phyloP scores from a whole-genome alignment of 2,329 filamentous ascomycete species.

The Microsporum ferrugineum region DNA sequence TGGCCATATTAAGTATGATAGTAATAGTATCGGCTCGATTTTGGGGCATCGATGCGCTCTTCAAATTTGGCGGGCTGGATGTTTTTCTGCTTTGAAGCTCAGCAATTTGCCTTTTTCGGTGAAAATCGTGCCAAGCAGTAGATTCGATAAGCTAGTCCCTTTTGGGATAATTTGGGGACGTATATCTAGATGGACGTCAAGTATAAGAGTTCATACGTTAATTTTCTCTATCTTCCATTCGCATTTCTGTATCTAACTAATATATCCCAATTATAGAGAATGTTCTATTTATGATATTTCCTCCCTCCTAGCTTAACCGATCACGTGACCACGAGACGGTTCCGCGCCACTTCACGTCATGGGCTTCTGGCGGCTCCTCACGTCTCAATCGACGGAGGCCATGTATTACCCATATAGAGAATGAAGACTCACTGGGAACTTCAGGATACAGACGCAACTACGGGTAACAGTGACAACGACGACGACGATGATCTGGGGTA shows the following conservation, averaged over 20 bases:
- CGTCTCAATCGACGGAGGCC: background rate
- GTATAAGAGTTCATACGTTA: background rate
- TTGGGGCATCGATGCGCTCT: background rate
- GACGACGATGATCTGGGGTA: conserved; percentile 37
- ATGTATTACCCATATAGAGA: background rate
- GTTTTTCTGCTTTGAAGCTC: background rate
- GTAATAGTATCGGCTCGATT: background rate
- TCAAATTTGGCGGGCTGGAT: background rate
- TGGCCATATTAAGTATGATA: background rate
- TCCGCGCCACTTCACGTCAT: background rate
- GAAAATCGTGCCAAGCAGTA: background rate
- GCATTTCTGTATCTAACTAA: background rate
- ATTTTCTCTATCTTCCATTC: background rate
- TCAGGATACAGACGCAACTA: conserved; percentile 19
- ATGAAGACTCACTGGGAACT: conserved; percentile 16
- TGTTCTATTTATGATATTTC: no score
- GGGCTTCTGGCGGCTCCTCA: background rate
- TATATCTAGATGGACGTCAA: no score
- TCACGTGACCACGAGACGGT: conserved; percentile 1
- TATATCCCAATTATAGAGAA: background rate
- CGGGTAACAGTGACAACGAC: conserved; percentile 26
- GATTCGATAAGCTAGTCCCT: background rate
- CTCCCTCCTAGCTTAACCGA: background rate
- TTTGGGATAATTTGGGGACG: background rate
- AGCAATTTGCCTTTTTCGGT: conserved; percentile 4